Evolutionary conservation across 2,329 filamentous ascomycete genomes (phyloP), one percentile per base, ranked within the genome.

Genomic region (Arthroderma sp.): DNA sequence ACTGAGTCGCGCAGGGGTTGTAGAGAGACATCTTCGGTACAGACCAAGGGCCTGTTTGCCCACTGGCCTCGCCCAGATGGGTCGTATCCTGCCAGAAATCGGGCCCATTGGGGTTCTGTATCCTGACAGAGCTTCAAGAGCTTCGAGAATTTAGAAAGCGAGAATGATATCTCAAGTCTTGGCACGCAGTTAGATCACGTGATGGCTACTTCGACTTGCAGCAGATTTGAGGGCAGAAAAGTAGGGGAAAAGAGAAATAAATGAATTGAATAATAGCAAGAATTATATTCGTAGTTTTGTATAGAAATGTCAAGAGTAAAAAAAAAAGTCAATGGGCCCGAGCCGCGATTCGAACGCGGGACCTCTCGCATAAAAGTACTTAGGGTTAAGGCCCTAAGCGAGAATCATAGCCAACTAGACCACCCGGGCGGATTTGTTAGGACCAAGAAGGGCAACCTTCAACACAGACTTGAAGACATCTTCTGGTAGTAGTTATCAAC

Each of bases 11-110:
- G 66, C 59, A 56, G 67, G 63, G 59, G 70, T 71, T 49, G 71
- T 72, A 58, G 66, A 62, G 58, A 74, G 70, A 33, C 63, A 64
- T 47, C 71, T 70, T 59, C 69, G 70, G 70, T 71, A 74, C 71
- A 62, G 65, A 63, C 66, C 69, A 70, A 73, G 73, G 3, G 38
- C 21, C 8, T 35, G 38, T 11, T 39, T 41, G 17, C 54, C 15
- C 38, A 33, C 38, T 13, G 39, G 19, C 2, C 7, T 21, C 25
- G 11, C 37, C 25, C 54, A 31, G 7, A 39, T 15, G n/a, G 25
- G 33, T 17, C 17, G 13, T 31, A 51, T 51, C 37, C 39, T 31
- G 38, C 37, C 39, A 31, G 33, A 39, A 39, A 54, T 38, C 11
- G 19, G 17, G 37, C 51, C 37, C 51, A 54, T 54, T 19, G 33